Base-by-base conservation (phyloP, 495 filamentous ascomycete genomes). In the Hypoxylon fragiforme region DNA sequence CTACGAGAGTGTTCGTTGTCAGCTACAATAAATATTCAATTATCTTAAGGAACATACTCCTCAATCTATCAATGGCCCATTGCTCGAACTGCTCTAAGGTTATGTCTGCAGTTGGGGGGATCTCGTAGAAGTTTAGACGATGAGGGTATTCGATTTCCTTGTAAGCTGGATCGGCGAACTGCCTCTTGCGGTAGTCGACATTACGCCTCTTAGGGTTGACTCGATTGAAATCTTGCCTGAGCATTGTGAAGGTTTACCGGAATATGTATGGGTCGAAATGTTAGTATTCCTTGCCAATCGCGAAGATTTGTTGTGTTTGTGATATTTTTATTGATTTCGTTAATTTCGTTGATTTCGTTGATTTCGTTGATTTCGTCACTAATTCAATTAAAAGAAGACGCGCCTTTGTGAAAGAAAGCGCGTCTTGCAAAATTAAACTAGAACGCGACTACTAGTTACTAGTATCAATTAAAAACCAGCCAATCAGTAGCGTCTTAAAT, bases 31-130 rank as follows among this genome's bases (percentile, higher is more conserved):
- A 5, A 5, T 18, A 2, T 37, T 3, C 1, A n/a, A 37, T 3
- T 3, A 13, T 35, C 31, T 7, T 34, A 7, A 8, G 31, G 21
- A 34, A 12, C 26, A 37, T 74, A 94, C 91, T 75, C 61, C 87
- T 85, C 52, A 99, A 62, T 39, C 95, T 81, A 64, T 95, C 85
- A 62, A 99, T 97, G n/a, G 92, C 95, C 95, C 95, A 99, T 81
- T 96, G 89, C 64, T 99, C 95, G 65, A 99, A 99, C 63, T 97
- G 83, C 69, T 99, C 95, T 37, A 99, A 85, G 2, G 90, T 96
- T 70, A 99, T 91, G 60, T 99, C 95, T 18, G 86, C 86, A 1
- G 91, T 96, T 0, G 95, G 95, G 22, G 95, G 92, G 15, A 79
- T 77, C 19, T 81, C 79, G 74, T 99, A 99, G 73, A 96, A 89